A percentile compares a stretch with the other conserved stretches of the same genome.
phyloP scores from a whole-genome alignment of 352 stramenopile genomes.

The Phytopythium oedochilum region DNA sequence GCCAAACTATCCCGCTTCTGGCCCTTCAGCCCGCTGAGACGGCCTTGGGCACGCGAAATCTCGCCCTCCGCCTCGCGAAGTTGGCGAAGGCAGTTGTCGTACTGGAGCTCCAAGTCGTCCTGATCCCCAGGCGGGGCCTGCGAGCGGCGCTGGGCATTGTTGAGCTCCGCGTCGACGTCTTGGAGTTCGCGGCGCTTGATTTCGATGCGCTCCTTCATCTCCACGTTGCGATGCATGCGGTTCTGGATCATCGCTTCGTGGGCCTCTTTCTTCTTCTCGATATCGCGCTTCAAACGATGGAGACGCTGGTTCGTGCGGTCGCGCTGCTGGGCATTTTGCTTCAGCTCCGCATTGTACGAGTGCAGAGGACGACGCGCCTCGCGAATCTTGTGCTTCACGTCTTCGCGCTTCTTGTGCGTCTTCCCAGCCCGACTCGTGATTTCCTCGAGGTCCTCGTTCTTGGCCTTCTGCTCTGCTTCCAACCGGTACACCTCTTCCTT shows the following conservation, averaged over 20 bases:
- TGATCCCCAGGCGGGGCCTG: conserved; percentile 23
- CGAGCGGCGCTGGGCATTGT: conserved; percentile 24
- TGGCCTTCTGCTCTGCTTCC: conserved; percentile 54
- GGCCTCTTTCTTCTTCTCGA: conserved; percentile 44
- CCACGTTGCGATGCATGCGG: conserved; percentile 49
- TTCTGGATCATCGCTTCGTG: conserved; percentile 57
- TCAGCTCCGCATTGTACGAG: conserved; percentile 59
- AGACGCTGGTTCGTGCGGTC: conserved; percentile 49
- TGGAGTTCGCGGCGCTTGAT: conserved; percentile 38
- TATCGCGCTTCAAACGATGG: conserved; percentile 37
- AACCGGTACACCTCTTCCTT: conserved; percentile 39
- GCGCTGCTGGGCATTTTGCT: conserved; percentile 46
- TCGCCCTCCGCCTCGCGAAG: conserved; percentile 56
- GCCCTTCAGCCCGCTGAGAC: conserved; percentile 35
- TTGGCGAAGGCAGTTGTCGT: conserved; percentile 51
- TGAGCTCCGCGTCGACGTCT: conserved; percentile 33
- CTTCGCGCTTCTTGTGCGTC: conserved; percentile 41
- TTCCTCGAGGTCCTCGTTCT: conserved; percentile 58
- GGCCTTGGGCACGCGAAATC: conserved; percentile 31
- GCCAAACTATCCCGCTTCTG: conserved; percentile 61
- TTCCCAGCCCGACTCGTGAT: conserved; percentile 34
- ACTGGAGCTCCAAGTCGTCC: conserved; percentile 52
- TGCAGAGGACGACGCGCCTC: conserved; percentile 62
- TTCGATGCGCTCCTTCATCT: conserved; percentile 53
- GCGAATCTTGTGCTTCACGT: conserved; percentile 54